Base-by-base conservation (phyloP, 225 moss, liverwort and hornwort genomes). In the Sphagnum contortum region DNA sequence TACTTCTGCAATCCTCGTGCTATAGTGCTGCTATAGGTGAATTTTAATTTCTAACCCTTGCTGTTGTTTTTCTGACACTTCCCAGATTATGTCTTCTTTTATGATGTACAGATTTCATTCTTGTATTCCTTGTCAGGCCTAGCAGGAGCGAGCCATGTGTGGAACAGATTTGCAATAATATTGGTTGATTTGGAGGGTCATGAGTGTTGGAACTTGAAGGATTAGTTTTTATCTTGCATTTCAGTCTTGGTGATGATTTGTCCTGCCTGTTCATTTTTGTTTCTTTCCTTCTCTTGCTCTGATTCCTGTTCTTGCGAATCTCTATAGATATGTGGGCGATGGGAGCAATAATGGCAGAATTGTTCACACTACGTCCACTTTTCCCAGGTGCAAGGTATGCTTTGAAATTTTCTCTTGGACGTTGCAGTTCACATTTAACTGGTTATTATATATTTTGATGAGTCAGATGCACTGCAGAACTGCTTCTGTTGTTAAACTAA, bases 341-440 rank as follows among this genome's bases (percentile, higher is more conserved):
- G 87, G 92, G 92, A 79, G 92, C 89, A 62, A 92, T 92, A 60
- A 92, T 92, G 89, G 92, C 92, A n/a, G 89, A 92, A 69, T 76
- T 92, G 8, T 92, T 92, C 68, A 92, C 89, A 10, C 72, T 89
- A 62, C 84, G 89, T 50, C 92, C 92, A 53, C 81, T 92, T 49
- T 92, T 92, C 67, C 92, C 92, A 55, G 92, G 92, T 74, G 74
- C 87, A 74, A 92, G 90, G 94, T 94, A 53, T 13, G 74, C 49
- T 52, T 5, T 29, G 29, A 1, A 29, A 29, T 29, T 29, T 29
- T 0, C 29, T 29, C 29, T 29, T 29, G 29, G 29, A 29, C 29
- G 29, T 29, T n/a, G n/a, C n/a, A n/a, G n/a, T n/a, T 29, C 29
- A 29, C 29, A 29, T 29, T 29, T 29, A 29, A 29, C 29, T 29